These are phyloP conservation scores for Teratosphaeria viscida DNA, from an alignment of 2,329 filamentous ascomycete genomes.

Conservation along the genomic window DNA sequence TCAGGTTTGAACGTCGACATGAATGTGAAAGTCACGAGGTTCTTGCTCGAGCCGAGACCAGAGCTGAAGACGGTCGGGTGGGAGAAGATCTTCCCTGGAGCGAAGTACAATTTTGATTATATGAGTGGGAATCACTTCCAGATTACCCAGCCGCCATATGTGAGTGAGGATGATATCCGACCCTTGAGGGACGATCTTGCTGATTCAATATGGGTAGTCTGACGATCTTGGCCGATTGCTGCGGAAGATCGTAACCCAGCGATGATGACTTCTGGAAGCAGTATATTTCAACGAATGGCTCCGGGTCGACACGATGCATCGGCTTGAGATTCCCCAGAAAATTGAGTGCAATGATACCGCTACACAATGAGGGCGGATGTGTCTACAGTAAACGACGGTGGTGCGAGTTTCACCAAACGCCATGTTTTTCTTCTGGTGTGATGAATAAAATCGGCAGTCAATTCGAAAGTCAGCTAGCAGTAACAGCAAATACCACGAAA, in stretches of 20 bases:
- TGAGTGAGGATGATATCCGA: slow-evolving; percentile 5
- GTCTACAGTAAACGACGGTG: too few species aligned
- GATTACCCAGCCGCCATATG: slow-evolving; percentile 21
- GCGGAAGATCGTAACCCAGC: slow-evolving; percentile 1
- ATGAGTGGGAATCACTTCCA: slow-evolving; percentile 26
- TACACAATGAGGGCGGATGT: too few species aligned
- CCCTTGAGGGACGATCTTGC: neutral
- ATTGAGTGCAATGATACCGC: too few species aligned
- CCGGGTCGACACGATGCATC: too few species aligned
- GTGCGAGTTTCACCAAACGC: too few species aligned
- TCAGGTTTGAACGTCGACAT: slow-evolving; percentile 21
- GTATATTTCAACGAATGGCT: too few species aligned
- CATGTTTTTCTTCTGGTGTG: too few species aligned
- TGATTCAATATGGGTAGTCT: neutral
- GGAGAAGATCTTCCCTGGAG: slow-evolving; percentile 21
- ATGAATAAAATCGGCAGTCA: too few species aligned
- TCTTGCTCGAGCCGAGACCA: slow-evolving; percentile 20
- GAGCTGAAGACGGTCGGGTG: slow-evolving; percentile 20
- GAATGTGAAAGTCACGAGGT: slow-evolving; percentile 21
- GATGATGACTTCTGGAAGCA: neutral
- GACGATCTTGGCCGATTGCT: slow-evolving; percentile 6
- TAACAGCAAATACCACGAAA: too few species aligned
- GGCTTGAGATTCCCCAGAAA: too few species aligned
- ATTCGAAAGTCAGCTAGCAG: too few species aligned
- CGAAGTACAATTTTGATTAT: slow-evolving; percentile 17